A percentile compares a stretch with the other conserved stretches of the same genome.
These are phyloP conservation scores for Neltuma alba DNA, from an alignment of 306 rosid genomes.

Conservation along the genomic window DNA sequence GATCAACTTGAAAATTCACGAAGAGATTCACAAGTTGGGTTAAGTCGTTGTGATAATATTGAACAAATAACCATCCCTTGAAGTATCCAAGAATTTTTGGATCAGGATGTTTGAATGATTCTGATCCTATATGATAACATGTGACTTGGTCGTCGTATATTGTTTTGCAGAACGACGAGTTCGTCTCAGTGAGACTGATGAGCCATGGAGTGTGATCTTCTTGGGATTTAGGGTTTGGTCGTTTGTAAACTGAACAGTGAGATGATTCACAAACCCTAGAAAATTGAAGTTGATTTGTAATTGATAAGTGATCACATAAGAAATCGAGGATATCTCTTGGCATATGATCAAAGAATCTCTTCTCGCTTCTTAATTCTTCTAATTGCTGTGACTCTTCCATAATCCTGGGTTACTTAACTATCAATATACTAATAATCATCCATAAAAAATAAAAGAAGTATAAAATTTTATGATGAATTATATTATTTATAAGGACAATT, in stretches of 20 bases:
- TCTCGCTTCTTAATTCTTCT: too few relatives aligned
- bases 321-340: too few relatives aligned
- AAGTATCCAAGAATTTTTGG: neutral
- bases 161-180: neutral
- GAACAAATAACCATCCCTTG: neutral
- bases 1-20: neutral
- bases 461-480: too few relatives aligned
- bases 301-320: too few relatives aligned
- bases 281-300: too few relatives aligned
- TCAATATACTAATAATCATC: too few relatives aligned
- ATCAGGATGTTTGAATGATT: neutral
- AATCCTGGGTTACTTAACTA: too few relatives aligned
- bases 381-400: too few relatives aligned
- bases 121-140: neutral
- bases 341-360: too few relatives aligned
- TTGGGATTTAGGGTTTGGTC: neutral
- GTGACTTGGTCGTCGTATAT: neutral
- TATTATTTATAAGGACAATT: too few relatives aligned
- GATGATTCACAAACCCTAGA: too few relatives aligned
- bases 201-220: neutral
- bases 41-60: neutral
- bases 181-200: neutral
- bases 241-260: neutral
- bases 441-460: too few relatives aligned
- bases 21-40: neutral